Base-by-base conservation (phyloP, 805 yeast species). In the Hanseniaspora lindneri region DNA sequence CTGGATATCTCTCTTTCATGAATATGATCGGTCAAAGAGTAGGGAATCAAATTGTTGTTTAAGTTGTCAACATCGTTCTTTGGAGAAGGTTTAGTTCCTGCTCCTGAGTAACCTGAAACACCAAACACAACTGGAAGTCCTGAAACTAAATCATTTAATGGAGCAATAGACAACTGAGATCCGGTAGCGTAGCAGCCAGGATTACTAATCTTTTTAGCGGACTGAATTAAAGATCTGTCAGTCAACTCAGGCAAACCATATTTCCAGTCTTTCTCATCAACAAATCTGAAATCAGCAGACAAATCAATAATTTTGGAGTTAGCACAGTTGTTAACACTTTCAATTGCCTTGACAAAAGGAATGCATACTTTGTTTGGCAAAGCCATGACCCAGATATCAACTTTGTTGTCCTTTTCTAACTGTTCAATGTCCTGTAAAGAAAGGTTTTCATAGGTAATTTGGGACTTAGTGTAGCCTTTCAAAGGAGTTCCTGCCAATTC, bases 131-230 rank as follows among this genome's bases (percentile, higher is more conserved):
- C 70, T 44, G 99, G 97, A 25, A 73, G 70, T 30, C 92, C 92
- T 13, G 69, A 66, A 35, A 79, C 70, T 59, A 75, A 75, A 42
- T 79, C 76, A n/a, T 74, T 66, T 57, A 92, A 70, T 30, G 98
- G 99, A 41, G 89, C 79, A 61, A 92, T 80, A 13, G 95, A 88
- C 23, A 87, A 67, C 70, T 92, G 97, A 13, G 96, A 92, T 51
- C 94, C 96, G 40, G 99, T 92, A n/a, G 98, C 96, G 63, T 88
- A 92, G 71, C 99, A 92, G 41, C 98, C 99, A 2, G 99, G 99
- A 68, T 92, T 92, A 4, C 96, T 80, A 53, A 92, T 83, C 62
- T 83, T 84, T 59, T 74, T 72, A 17, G 97, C 89, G 13, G 69
- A 60, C 32, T 83, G 75, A 57, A 92, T 83, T 10, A 60, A 60